Conservation (phyloP, 345 rosid genomes). For the Euclidium syriacum region DNA sequence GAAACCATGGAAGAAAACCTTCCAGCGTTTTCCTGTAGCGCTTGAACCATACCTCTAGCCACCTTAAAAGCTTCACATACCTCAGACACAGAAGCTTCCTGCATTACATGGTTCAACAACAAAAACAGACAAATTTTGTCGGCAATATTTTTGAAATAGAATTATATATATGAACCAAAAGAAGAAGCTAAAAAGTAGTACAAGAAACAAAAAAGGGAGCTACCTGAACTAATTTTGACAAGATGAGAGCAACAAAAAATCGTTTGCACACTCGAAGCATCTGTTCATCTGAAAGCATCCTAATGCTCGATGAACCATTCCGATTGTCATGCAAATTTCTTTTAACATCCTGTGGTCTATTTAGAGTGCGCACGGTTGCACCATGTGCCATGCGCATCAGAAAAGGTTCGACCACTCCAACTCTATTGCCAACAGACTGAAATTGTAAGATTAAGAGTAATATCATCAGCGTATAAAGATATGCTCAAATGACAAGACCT, state of each 20-base stretch:
- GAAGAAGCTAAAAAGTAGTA: not conserved
- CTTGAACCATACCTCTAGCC: constrained; percentile 96
- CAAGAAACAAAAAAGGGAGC: constrained; percentile 1
- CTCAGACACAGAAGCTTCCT: constrained; percentile 87
- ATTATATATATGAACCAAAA: constrained; percentile 2
- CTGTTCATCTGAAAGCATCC: constrained; percentile 64
- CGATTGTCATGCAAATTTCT: constrained; percentile 37
- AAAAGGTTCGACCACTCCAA: constrained; percentile 90
- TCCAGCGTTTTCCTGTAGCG: constrained; percentile 96
- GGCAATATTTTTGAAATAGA: not conserved
- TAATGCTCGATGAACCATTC: constrained; percentile 37
- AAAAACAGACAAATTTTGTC: not conserved
- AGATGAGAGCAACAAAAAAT: constrained; percentile 92
- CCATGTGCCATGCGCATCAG: constrained; percentile 99
- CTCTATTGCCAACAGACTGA: constrained; percentile 95
- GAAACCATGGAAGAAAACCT: constrained; percentile 98
- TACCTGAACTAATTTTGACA: constrained; percentile 94
- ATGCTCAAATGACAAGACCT: not conserved
- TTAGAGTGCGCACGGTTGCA: constrained; percentile 54
- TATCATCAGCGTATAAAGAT: constrained; percentile 11
- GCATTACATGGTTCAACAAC: constrained; percentile 31
- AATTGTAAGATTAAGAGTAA: constrained; percentile 21
- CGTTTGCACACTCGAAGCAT: constrained; percentile 84
- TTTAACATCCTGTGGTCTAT: constrained; percentile 36
- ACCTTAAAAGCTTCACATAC: constrained; percentile 94